phyloP scores from a whole-genome alignment of 2,329 filamentous ascomycete species.

The Plectosphaerella cucumerina region DNA sequence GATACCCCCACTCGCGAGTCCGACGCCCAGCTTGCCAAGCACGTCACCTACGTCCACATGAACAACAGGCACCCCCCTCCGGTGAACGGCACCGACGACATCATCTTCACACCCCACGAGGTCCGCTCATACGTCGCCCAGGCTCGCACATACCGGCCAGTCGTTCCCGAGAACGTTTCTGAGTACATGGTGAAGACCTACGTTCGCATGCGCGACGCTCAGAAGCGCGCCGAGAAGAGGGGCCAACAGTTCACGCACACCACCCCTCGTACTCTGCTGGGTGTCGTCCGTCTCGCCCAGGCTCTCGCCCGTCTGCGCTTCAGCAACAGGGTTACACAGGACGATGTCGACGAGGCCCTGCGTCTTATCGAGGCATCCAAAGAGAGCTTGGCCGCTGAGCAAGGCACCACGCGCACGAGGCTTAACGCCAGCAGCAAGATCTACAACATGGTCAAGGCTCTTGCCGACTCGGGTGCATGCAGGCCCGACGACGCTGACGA shows the following conservation, averaged over 20 bases:
- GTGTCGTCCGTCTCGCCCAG: conserved; percentile 88
- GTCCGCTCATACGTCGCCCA: conserved; percentile 95
- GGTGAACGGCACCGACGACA: conserved; percentile 33
- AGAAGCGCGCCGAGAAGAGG: conserved; percentile 84
- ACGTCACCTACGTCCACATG: conserved; percentile 97
- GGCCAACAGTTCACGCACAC: conserved; percentile 94
- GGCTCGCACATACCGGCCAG: conserved; percentile 82
- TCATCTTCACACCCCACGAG: conserved; percentile 90
- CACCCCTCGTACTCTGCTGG: conserved; percentile 87
- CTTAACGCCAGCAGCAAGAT: conserved; percentile 85
- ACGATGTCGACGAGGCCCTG: conserved; percentile 94
- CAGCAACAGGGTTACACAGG: conserved; percentile 75
- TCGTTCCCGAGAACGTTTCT: conserved; percentile 77
- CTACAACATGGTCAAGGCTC: conserved; percentile 86
- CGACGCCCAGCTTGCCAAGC: conserved; percentile 89
- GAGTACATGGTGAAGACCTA: conserved; percentile 98
- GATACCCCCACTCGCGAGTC: conserved; percentile 87
- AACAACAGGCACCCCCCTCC: conserved; percentile 86
- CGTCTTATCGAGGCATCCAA: conserved; percentile 91
- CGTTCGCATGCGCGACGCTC: conserved; percentile 86
- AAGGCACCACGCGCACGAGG: conserved; percentile 54
- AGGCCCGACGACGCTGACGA: conserved; percentile 64
- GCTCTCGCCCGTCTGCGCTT: conserved; percentile 91
- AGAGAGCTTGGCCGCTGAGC: conserved; percentile 77
- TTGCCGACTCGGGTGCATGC: conserved; percentile 83